Evolutionary conservation across 2,329 filamentous ascomycete species (phyloP).

Genomic region (Catunica adiposa): DNA sequence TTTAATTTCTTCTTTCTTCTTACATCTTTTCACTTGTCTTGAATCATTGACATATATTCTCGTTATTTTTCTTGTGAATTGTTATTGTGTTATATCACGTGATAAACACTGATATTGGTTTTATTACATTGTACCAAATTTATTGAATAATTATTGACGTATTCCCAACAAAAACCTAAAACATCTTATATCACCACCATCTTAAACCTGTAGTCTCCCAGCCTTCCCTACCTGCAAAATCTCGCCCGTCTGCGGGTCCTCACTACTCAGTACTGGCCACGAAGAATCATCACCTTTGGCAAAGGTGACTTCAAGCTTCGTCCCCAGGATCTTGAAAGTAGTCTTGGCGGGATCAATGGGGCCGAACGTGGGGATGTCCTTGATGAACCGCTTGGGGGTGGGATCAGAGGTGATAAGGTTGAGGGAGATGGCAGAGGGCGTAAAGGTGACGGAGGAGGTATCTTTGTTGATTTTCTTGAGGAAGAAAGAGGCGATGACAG

Average conservation of each 20-base stretch:
- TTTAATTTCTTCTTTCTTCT: slow-evolving; percentile 5
- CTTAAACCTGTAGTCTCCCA: slow-evolving; percentile 27
- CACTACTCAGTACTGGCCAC: slow-evolving; percentile 72
- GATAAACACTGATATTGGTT: background rate
- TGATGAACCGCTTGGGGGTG: slow-evolving; percentile 59
- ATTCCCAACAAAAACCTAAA: background rate
- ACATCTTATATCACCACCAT: background rate
- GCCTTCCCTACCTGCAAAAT: slow-evolving; percentile 83
- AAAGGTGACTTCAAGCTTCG: slow-evolving; percentile 71
- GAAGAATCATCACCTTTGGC: slow-evolving; percentile 55
- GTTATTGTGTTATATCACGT: background rate
- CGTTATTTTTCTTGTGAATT: background rate
- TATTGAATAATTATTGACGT: background rate
- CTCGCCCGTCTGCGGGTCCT: slow-evolving; percentile 52
- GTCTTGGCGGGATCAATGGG: slow-evolving; percentile 60
- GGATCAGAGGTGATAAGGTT: slow-evolving; percentile 75
- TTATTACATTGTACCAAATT: background rate
- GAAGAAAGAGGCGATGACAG: slow-evolving; percentile 82
- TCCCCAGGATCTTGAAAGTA: slow-evolving; percentile 66
- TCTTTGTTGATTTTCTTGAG: slow-evolving; percentile 92
- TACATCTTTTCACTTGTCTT: background rate
- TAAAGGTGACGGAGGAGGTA: slow-evolving; percentile 55
- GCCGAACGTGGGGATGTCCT: slow-evolving; percentile 58
- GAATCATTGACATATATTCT: background rate
- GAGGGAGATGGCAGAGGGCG: slow-evolving; percentile 45